Evolutionary conservation across 73 alveolate genomes (phyloP).

Genomic region (Paramecium pentaurelia): DNA sequence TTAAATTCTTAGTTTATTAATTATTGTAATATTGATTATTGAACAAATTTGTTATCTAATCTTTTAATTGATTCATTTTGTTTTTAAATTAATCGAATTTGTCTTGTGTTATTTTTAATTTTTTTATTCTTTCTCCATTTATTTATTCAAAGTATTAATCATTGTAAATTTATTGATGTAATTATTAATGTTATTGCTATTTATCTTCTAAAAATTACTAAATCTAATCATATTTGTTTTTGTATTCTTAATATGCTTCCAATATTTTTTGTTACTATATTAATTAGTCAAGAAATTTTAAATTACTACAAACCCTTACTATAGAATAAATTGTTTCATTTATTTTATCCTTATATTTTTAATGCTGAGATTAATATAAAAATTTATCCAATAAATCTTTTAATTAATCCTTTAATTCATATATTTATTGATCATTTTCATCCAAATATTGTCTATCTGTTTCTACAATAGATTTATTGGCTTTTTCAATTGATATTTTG

Average conservation of each 20-base stretch:
- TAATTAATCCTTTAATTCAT: neutral
- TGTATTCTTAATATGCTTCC: no score
- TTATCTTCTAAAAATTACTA: no score
- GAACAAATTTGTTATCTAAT: neutral
- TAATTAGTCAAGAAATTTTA: neutral
- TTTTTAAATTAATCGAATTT: no score
- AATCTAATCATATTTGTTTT: no score
- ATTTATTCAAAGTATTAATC: no score
- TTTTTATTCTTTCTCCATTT: no score
- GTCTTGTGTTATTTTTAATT: no score
- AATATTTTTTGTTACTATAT: no score
- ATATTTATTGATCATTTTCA: neutral
- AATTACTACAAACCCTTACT: neutral
- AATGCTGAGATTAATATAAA: neutral
- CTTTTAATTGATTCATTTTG: neutral
- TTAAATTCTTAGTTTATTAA: neutral
- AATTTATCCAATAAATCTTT: neutral
- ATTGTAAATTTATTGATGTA: no score
- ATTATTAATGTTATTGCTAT: no score
- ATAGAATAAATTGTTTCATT: neutral
- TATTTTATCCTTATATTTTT: neutral
- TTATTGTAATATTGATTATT: neutral
- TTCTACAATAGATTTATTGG: neutral
- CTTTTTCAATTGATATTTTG: neutral
- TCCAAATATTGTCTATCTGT: neutral